Conservation (phyloP, 176 grass and related monocot genomes). For the Neostapfia colusana region DNA sequence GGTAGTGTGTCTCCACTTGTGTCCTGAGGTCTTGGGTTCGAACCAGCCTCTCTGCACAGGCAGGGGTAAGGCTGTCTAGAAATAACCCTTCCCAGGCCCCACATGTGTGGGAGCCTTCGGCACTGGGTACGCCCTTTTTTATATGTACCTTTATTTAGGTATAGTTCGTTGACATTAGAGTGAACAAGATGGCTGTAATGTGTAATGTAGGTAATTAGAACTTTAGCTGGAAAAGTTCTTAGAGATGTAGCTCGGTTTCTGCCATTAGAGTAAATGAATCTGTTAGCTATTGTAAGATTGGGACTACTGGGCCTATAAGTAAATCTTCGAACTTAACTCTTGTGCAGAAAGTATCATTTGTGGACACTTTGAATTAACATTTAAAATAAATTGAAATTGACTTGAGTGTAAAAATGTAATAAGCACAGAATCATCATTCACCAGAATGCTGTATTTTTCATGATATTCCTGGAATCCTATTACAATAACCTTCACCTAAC, state of each 20-base stretch:
- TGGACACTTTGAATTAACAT: neutral
- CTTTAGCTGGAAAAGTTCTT: neutral
- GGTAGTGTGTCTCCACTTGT: too few species aligned
- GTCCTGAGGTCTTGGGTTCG: too few species aligned
- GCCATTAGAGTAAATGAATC: constrained; percentile 4
- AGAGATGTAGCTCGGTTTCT: neutral
- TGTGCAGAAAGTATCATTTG: constrained; percentile 21
- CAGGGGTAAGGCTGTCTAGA: too few species aligned
- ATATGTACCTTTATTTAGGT: too few species aligned
- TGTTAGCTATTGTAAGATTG: neutral
- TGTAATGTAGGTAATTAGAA: constrained; percentile 5
- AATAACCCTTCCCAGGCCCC: too few species aligned
- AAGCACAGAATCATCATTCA: neutral
- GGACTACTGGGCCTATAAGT: neutral
- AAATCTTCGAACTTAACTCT: constrained; percentile 11
- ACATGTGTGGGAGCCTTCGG: too few species aligned
- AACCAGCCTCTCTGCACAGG: too few species aligned
- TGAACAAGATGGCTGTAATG: constrained; percentile 11
- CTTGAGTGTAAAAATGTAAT: neutral
- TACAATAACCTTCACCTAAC: neutral
- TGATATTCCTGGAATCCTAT: neutral
- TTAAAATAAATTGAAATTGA: neutral
- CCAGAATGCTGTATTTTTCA: neutral
- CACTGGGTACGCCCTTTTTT: too few species aligned
- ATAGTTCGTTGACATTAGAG: too few species aligned